Percentiles rank a stretch among this genome's conserved stretches.
phyloP scores from a whole-genome alignment of 768 basidiomycete species.

The Kwoniella dendrophila region DNA sequence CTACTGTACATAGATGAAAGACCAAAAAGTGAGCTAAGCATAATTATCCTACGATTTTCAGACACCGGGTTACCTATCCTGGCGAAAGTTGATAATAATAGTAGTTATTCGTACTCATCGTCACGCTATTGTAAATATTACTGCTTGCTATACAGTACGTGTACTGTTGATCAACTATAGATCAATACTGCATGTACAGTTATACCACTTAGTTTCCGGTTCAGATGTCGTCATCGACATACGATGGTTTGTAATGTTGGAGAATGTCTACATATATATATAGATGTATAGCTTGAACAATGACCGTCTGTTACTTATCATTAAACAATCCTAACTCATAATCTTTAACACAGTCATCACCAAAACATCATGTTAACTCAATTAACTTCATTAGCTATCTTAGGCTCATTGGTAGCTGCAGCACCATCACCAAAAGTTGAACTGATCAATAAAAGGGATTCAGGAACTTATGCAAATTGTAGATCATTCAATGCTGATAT shows the following conservation, averaged over 20 bases:
- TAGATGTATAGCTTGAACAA: neutral
- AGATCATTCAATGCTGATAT: conserved; percentile 34
- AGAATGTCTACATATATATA: too few species aligned
- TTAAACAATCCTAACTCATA: neutral
- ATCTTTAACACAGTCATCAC: neutral
- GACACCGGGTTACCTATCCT: conserved; percentile 14
- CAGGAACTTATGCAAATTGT: conserved; percentile 24
- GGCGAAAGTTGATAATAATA: neutral
- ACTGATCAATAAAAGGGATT: conserved; percentile 13
- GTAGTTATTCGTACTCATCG: too few species aligned
- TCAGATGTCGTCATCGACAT: neutral
- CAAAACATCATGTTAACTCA: conserved; percentile 5
- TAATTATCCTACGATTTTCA: conserved; percentile 4
- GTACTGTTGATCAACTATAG: neutral
- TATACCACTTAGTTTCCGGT: neutral
- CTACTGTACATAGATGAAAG: too few species aligned
- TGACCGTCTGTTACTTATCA: neutral
- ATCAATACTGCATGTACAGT: too few species aligned
- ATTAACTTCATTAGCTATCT: conserved; percentile 3
- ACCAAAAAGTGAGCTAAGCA: too few species aligned
- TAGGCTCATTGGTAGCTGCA: conserved; percentile 8
- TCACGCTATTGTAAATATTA: neutral
- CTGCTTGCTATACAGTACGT: neutral
- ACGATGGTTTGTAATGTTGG: neutral
- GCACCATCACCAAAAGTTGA: conserved; percentile 5